phyloP scores from a whole-genome alignment of 1,139 yeast genomes.

The Kluyveromyces sp. region DNA sequence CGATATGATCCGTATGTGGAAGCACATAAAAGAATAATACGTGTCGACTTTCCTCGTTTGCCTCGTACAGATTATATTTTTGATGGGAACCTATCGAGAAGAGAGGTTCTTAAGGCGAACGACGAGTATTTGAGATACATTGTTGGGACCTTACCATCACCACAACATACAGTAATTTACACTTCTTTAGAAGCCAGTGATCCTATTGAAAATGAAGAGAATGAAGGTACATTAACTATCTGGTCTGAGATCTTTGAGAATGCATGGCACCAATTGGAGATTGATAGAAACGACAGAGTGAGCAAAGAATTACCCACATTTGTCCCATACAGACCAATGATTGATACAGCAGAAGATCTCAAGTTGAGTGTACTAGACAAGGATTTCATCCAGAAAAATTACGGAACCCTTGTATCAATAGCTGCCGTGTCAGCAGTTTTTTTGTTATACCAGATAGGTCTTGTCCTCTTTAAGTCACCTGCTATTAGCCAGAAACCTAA shows the following conservation, averaged over 20 bases:
- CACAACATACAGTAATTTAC: constrained; percentile 48
- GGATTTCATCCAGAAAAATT: constrained; percentile 19
- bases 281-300: constrained; percentile 47
- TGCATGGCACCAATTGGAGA: constrained; percentile 38
- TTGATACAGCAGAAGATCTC: constrained; percentile 11
- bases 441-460: constrained; percentile 4
- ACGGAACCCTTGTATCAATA: constrained; percentile 14
- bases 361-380: constrained; percentile 17
- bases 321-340: constrained; percentile 27
- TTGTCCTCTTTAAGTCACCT: constrained; percentile 6
- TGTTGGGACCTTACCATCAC: constrained; percentile 60
- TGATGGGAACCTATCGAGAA: constrained; percentile 27
- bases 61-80: constrained; percentile 25
- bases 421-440: constrained; percentile 12
- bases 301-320: constrained; percentile 31
- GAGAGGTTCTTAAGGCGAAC: constrained; percentile 32
- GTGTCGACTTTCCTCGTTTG: constrained; percentile 44
- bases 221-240: constrained; percentile 17
- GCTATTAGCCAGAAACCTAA: not conserved
- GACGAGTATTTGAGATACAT: constrained; percentile 48
- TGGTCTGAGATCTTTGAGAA: constrained; percentile 29
- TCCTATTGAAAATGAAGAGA: constrained; percentile 13
- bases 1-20: constrained; percentile 43
- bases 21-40: constrained; percentile 50
- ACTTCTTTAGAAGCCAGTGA: constrained; percentile 31